Evolutionary conservation across 2,329 filamentous ascomycete species (phyloP), one percentile per base, ranked within the genome.

Genomic region (Sporothrix mexicana): DNA sequence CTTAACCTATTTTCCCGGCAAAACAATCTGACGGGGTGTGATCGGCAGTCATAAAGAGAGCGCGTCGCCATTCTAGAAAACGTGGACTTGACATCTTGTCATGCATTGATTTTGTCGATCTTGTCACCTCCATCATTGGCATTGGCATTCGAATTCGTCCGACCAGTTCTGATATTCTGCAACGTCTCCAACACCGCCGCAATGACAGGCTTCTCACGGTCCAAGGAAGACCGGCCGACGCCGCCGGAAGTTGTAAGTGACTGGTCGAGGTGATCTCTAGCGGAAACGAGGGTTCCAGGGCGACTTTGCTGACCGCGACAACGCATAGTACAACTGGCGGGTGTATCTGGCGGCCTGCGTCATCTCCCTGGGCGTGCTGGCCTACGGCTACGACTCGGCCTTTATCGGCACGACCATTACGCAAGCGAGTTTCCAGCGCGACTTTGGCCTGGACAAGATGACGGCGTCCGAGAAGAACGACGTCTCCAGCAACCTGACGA

Each of bases 321-420:
- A 23, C 51, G 51, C 15, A 20, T 20, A 55, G 51, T 55, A 55
- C 51, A 55, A 55, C n/a, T 55, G 51, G 51, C 9, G 51, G 13
- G 51, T 55, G 51, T 55, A 55, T 10, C 51, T 55, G 20, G 51
- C 51, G 13, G 51, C 51, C 51, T 55, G 51, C 20, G 51, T 55
- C n/a, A 55, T 55, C 51, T 55, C 51, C n/a, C 4, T 55, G 51
- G 51, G 51, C 51, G 51, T 55, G 12, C 23, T 55, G 51, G 23
- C 51, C 51, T 55, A 55, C n/a, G 51, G 51, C 13, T 55, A 55
- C 51, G 51, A 55, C 51, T 55, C 51, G 51, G 51, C 51, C 20
- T 55, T 55, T 25, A 55, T 55, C 13, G 51, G 51, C 51, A 55
- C 51, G 13, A 55, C 51, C 9, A 55, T 55, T 23, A 55, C 51